Evolutionary conservation across 129 eudicot genomes (phyloP).

Genomic region (Tagetes erecta): DNA sequence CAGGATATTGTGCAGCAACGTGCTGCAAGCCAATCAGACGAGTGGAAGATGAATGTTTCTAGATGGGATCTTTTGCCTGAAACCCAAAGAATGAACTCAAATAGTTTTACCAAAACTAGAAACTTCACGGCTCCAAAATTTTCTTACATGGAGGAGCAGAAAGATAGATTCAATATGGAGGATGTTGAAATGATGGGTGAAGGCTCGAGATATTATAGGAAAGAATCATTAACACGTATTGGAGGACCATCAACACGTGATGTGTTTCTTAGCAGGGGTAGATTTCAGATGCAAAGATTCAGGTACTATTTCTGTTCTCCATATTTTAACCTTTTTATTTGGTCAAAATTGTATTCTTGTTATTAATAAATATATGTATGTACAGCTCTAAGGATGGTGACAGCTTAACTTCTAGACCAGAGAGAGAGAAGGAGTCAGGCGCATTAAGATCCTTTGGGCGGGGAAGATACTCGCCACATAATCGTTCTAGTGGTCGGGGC

Average conservation of each 20-base stretch:
- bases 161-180: conserved; percentile 29
- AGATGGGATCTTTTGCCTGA: conserved; percentile 34
- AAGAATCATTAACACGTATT: conserved; percentile 28
- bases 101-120: conserved; percentile 24
- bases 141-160: conserved; percentile 29
- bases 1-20: conserved; percentile 24
- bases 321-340: neutral
- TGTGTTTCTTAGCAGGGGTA: conserved; percentile 26
- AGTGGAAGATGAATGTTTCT: conserved; percentile 37
- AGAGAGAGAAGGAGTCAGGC: conserved; percentile 39
- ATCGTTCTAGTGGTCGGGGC: conserved; percentile 36
- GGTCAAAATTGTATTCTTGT: neutral
- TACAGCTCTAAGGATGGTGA: conserved; percentile 35
- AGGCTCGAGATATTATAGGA: conserved; percentile 30
- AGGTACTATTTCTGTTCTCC: conserved; percentile 23
- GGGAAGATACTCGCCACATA: conserved; percentile 33
- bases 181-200: conserved; percentile 28
- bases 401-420: conserved; percentile 28
- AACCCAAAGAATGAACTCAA: conserved; percentile 28
- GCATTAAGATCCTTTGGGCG: conserved; percentile 38
- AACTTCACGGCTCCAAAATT: conserved; percentile 26
- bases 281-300: conserved; percentile 29
- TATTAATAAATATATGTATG: conserved; percentile 14
- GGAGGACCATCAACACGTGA: conserved; percentile 33
- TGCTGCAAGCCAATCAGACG: conserved; percentile 24